These are phyloP conservation scores for Narthecium ossifragum DNA, from an alignment of 106 monocot species.

Conservation along the genomic window DNA sequence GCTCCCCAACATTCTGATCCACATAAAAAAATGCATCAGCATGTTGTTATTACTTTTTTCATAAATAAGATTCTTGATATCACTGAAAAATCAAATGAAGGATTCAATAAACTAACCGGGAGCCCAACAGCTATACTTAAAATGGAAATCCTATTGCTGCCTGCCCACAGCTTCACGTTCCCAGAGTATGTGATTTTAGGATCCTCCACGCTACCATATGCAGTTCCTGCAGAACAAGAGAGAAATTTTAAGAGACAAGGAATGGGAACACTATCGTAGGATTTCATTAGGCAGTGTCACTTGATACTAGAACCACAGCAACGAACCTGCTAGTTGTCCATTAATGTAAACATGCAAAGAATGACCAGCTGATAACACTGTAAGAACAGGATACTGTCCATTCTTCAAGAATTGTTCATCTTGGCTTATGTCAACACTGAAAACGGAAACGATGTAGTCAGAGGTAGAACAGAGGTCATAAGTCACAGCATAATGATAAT, in stretches of 20 bases:
- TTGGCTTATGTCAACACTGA: conserved; percentile 45
- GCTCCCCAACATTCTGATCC: conserved; percentile 75
- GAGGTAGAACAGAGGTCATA: background rate
- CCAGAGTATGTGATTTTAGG: conserved; percentile 82
- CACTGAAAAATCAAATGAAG: background rate
- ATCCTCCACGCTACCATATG: conserved; percentile 73
- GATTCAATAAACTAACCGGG: conserved; percentile 58
- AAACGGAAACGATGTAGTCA: conserved; percentile 8
- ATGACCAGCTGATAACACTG: conserved; percentile 76
- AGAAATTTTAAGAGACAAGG: conserved; percentile 1
- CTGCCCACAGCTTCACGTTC: conserved; percentile 65
- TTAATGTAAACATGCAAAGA: conserved; percentile 65
- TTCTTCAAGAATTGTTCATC: conserved; percentile 47
- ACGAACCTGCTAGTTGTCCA: conserved; percentile 46
- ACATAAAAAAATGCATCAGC: background rate
- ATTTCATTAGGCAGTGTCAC: no score
- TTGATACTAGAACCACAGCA: background rate
- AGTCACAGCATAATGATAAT: no score
- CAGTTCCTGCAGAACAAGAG: conserved; percentile 44
- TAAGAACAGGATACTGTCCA: conserved; percentile 48
- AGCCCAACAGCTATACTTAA: conserved; percentile 87
- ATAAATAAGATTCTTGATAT: background rate
- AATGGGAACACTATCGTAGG: no score
- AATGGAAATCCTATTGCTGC: conserved; percentile 85
- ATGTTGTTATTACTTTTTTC: no score